Evolutionary conservation across 495 filamentous ascomycete species (phyloP).

Genomic region (Chaetomidium leptoderma): DNA sequence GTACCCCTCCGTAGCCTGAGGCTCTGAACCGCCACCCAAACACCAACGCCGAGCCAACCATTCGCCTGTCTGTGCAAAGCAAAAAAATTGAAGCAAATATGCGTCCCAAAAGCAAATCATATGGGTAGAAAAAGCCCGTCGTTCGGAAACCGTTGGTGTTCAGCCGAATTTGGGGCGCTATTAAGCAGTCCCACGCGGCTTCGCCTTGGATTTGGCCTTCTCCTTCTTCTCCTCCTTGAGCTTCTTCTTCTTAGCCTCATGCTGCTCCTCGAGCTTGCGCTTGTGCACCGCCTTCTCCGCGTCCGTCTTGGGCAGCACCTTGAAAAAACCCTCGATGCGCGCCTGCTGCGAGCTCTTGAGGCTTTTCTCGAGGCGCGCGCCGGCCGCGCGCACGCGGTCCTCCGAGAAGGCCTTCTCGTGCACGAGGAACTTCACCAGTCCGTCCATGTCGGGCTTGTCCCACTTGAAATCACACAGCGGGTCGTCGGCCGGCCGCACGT

Average conservation of each 20-base stretch:
- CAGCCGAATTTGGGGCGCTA: background rate
- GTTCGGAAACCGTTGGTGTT: background rate
- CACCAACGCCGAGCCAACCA: constrained; percentile 11
- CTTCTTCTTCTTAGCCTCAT: constrained; percentile 87
- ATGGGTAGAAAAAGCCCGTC: background rate
- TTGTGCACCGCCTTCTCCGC: constrained; percentile 78
- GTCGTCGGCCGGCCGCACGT: constrained; percentile 80
- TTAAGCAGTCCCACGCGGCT: constrained; percentile 53
- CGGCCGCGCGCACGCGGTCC: constrained; percentile 78
- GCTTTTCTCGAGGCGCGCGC: constrained; percentile 74
- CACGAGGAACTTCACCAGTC: constrained; percentile 81
- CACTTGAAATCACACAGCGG: constrained; percentile 94
- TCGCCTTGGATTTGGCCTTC: constrained; percentile 80
- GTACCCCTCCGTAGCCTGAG: too few relatives aligned
- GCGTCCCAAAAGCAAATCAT: background rate
- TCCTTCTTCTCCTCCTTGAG: constrained; percentile 91
- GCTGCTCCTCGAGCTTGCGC: constrained; percentile 87
- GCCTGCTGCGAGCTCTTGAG: constrained; percentile 85
- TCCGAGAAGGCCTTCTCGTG: constrained; percentile 95
- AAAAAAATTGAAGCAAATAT: background rate
- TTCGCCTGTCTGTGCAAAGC: background rate
- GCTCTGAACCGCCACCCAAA: background rate
- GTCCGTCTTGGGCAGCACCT: constrained; percentile 81
- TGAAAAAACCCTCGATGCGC: constrained; percentile 96
- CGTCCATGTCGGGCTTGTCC: constrained; percentile 87